A percentile compares a stretch with the other conserved stretches of the same genome.
phyloP scores from a whole-genome alignment of 441 rosid species.

The Geranium incanum region DNA sequence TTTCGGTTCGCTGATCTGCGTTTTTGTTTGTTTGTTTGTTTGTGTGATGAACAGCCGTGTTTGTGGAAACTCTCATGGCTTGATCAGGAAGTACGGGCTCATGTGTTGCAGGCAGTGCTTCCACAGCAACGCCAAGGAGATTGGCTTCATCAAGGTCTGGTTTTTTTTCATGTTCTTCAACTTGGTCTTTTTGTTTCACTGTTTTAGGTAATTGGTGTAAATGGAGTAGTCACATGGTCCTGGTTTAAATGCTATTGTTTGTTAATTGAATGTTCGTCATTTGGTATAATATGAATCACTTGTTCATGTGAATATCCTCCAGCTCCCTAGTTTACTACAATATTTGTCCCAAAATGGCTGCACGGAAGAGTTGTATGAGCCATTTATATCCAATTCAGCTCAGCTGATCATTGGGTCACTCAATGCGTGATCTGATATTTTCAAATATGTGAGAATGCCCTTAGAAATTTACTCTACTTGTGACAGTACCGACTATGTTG shows the following conservation, averaged over 20 bases:
- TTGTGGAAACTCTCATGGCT: conserved; percentile 30
- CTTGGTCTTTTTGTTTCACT: neutral
- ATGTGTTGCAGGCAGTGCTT: conserved; percentile 33
- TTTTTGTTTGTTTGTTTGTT: neutral
- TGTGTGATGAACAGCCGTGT: conserved; percentile 25
- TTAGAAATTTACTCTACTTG: neutral
- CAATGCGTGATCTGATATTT: too few relatives aligned
- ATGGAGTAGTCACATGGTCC: too few relatives aligned
- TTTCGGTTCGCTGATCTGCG: neutral
- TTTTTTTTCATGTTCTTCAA: neutral
- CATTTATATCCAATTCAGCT: neutral
- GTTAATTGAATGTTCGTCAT: neutral
- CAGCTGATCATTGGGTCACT: neutral
- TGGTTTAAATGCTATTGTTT: neutral
- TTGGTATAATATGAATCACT: too few relatives aligned
- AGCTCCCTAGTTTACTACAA: too few relatives aligned
- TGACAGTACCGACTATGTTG: neutral
- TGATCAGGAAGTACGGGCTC: conserved; percentile 33
- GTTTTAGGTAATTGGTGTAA: neutral
- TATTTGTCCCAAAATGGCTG: neutral
- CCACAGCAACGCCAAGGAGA: conserved; percentile 32
- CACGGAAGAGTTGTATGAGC: neutral
- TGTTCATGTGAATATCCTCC: too few relatives aligned
- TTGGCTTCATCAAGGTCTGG: conserved; percentile 31
- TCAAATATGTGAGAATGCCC: neutral